Evolutionary conservation across 2,329 filamentous ascomycete species (phyloP).

Genomic region (Lasiodiplodia hormozganensis): DNA sequence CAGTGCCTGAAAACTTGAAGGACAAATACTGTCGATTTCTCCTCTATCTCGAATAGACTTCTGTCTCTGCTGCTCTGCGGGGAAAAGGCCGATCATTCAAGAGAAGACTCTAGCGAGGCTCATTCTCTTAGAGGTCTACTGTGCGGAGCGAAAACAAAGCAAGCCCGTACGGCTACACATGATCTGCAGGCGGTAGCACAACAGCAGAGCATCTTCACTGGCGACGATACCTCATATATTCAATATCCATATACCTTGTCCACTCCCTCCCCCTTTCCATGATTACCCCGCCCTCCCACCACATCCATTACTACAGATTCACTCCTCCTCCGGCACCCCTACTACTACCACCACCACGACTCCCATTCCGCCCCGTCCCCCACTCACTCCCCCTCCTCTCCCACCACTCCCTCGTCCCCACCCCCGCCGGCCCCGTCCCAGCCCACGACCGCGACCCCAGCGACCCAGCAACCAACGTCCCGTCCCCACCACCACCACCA

Average conservation of each 20-base stretch:
- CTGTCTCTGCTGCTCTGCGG: too few relatives aligned
- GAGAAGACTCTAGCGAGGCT: too few relatives aligned
- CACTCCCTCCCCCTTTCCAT: not conserved
- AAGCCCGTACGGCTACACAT: not conserved
- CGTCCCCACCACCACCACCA: not conserved
- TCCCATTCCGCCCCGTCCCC: not conserved
- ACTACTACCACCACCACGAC: not conserved
- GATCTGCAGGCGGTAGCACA: not conserved
- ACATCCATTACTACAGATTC: not conserved
- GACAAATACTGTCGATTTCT: too few relatives aligned
- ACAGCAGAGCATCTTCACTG: not conserved
- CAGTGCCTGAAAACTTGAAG: too few relatives aligned
- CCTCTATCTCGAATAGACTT: too few relatives aligned
- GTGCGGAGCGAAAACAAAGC: not conserved
- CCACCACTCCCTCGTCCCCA: slow-evolving; percentile 13
- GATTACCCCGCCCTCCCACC: not conserved
- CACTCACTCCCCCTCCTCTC: slow-evolving; percentile 4
- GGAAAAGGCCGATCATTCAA: too few relatives aligned
- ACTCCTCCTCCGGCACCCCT: not conserved
- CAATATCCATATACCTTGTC: not conserved
- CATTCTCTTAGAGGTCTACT: too few relatives aligned
- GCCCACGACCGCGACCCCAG: not conserved
- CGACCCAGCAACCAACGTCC: not conserved
- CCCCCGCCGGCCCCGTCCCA: not conserved
- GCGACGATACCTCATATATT: not conserved